Percentiles rank a stretch among this genome's conserved stretches.
phyloP scores from a whole-genome alignment of 2,329 filamentous ascomycete genomes.

The Elsinoe ampelina region DNA sequence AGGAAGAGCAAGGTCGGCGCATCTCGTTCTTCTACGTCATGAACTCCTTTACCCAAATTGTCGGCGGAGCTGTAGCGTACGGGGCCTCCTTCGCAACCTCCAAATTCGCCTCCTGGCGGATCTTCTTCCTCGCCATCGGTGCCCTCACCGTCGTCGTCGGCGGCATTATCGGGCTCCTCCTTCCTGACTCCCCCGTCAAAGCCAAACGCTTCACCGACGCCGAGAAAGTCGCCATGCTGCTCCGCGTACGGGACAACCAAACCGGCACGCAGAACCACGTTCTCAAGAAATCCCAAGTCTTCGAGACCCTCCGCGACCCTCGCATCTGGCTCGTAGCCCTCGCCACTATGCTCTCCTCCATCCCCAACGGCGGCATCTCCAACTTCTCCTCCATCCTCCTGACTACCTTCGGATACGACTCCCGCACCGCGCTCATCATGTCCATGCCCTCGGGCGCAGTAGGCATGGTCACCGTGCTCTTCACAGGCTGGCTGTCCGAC shows the following conservation, averaged over 20 bases:
- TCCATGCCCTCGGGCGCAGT: conserved; percentile 37
- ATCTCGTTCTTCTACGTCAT: conserved; percentile 19
- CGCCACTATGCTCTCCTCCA: conserved; percentile 28
- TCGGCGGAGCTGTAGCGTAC: conserved; percentile 33
- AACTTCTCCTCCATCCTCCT: conserved; percentile 35
- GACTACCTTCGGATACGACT: conserved; percentile 32
- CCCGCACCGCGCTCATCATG: conserved; percentile 36
- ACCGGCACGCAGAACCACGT: conserved; percentile 16
- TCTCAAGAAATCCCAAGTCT: conserved; percentile 17
- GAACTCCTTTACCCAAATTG: conserved; percentile 20
- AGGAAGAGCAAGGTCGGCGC: conserved; percentile 22
- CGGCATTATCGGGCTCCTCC: conserved; percentile 22
- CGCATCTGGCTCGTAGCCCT: conserved; percentile 30
- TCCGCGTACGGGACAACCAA: conserved; percentile 16
- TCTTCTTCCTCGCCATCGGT: conserved; percentile 37
- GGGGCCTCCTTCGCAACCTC: conserved; percentile 28
- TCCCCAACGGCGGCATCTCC: conserved; percentile 36
- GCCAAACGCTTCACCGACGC: conserved; percentile 27
- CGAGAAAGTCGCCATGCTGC: conserved; percentile 25
- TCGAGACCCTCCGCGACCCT: conserved; percentile 17
- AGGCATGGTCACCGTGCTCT: conserved; percentile 33
- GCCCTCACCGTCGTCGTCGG: conserved; percentile 26
- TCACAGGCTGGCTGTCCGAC: conserved; percentile 33
- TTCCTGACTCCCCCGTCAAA: conserved; percentile 30
- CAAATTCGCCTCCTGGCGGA: conserved; percentile 32